Evolutionary conservation across 192 early-diverging fungal genomes (phyloP).

Genomic region (Oehlia diaphana): DNA sequence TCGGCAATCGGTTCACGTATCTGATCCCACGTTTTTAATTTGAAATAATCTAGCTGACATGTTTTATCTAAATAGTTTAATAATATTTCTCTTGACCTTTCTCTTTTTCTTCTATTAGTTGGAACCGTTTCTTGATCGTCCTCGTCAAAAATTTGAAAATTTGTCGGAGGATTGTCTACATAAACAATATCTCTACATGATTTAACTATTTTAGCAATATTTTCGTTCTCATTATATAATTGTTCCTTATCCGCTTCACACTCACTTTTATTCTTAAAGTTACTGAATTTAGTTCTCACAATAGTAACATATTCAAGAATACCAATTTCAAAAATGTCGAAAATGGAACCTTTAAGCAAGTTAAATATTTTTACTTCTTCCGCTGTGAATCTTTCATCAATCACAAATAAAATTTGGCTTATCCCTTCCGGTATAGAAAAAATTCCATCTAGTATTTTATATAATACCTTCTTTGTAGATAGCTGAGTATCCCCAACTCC

Average conservation of each 20-base stretch:
- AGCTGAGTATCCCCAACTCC: slow-evolving; percentile 4
- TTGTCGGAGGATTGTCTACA: slow-evolving; percentile 10
- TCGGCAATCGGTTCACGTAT: no score
- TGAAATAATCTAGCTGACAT: no score
- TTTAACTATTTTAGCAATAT: background rate
- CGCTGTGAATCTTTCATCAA: background rate
- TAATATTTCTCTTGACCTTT: background rate
- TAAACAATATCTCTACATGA: background rate
- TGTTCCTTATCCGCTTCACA: background rate
- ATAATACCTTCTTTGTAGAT: background rate
- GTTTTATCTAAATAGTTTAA: background rate
- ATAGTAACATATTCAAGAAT: background rate
- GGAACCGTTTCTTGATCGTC: background rate
- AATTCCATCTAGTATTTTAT: background rate
- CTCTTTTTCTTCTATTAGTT: background rate
- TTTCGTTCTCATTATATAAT: background rate
- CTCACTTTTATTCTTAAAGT: background rate
- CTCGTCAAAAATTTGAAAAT: no score
- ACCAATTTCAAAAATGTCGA: background rate
- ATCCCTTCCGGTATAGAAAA: background rate
- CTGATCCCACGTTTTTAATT: no score
- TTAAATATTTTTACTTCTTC: background rate
- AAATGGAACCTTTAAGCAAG: no score
- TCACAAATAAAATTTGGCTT: background rate
- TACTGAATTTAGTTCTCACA: background rate